phyloP scores from a whole-genome alignment of 2,329 filamentous ascomycete species.

The Cercospora beticola region DNA sequence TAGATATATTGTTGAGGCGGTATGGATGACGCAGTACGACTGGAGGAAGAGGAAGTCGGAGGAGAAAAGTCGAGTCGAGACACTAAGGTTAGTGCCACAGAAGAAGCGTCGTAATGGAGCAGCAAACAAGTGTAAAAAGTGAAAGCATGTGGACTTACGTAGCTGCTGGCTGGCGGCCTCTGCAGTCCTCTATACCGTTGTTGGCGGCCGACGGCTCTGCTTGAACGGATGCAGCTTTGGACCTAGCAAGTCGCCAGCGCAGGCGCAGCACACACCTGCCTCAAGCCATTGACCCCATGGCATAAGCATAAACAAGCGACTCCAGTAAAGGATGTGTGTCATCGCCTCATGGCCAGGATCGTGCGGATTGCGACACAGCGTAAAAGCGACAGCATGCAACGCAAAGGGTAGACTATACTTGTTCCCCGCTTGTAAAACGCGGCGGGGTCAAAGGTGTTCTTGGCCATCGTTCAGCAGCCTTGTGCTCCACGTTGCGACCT shows the following conservation, averaged over 20 bases:
- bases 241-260: background rate
- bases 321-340: background rate
- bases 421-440: background rate
- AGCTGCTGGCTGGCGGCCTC: background rate
- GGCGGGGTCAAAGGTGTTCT: background rate
- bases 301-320: background rate
- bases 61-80: background rate
- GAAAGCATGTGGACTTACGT: background rate
- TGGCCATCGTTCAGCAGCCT: background rate
- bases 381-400: background rate
- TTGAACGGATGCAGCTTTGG: background rate
- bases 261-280: background rate
- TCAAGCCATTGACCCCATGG: background rate
- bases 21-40: background rate
- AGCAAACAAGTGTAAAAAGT: background rate
- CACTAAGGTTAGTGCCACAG: background rate
- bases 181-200: background rate
- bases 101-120: background rate
- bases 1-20: background rate
- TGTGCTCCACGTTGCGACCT: background rate
- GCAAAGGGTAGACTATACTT: background rate
- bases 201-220: background rate
- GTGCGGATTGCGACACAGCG: background rate
- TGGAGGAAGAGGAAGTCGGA: background rate
- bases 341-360: background rate